phyloP scores from a whole-genome alignment of 2,329 filamentous ascomycete species.

The Cytospora mali region DNA sequence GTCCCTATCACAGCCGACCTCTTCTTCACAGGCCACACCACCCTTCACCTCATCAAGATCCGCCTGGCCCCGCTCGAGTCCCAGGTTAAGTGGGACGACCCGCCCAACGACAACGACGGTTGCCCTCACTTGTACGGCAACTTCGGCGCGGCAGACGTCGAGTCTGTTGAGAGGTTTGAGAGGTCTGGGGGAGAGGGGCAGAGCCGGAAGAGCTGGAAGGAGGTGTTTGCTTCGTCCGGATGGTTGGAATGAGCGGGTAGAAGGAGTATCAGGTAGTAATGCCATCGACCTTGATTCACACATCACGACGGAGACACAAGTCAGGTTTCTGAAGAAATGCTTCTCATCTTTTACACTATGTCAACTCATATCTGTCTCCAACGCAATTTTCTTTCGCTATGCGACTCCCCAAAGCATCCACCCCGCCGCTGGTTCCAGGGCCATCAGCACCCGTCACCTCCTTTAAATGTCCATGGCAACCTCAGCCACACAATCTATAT shows the following conservation, averaged over 20 bases:
- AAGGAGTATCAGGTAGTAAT: background rate
- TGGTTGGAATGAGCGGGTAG: conserved; percentile 44
- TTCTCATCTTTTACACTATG: background rate
- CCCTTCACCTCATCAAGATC: conserved; percentile 58
- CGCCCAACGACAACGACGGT: conserved; percentile 42
- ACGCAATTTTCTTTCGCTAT: background rate
- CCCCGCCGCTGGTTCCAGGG: background rate
- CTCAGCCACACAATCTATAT: background rate
- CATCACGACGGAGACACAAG: background rate
- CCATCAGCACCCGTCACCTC: background rate
- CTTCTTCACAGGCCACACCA: conserved; percentile 45
- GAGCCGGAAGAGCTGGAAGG: conserved; percentile 54
- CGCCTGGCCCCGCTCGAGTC: conserved; percentile 48
- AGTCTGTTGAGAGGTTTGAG: conserved; percentile 49
- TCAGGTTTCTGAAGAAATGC: background rate
- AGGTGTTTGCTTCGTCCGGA: conserved; percentile 42
- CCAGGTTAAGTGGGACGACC: conserved; percentile 56
- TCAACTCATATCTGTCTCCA: background rate
- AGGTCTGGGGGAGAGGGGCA: conserved; percentile 42
- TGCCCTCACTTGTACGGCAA: conserved; percentile 64
- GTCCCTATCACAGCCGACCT: conserved; percentile 48
- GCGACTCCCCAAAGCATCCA: background rate
- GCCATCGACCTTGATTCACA: too few relatives aligned
- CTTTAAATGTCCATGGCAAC: background rate
- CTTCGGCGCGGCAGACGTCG: conserved; percentile 56